Conservation (phyloP, 495 filamentous ascomycete species). For the Neurospora sp. region DNA sequence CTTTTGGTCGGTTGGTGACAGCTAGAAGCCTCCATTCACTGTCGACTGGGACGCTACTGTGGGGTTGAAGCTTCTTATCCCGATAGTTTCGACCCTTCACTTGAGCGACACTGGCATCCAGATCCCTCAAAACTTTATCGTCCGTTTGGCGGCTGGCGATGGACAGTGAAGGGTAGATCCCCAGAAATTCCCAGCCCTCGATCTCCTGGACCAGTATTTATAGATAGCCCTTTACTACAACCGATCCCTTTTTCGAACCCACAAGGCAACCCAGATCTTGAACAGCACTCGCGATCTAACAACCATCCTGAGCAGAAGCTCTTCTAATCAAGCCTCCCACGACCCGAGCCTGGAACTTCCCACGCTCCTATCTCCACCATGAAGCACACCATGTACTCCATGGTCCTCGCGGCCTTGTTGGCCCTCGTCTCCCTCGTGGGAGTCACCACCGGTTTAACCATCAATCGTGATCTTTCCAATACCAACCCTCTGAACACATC, state of each 20-base stretch:
- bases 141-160: background rate
- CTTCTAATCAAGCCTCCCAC: too few species aligned
- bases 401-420: background rate
- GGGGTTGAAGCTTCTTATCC: background rate
- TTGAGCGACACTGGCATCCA: background rate
- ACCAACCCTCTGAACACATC: too few species aligned
- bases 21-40: background rate
- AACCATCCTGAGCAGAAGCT: too few species aligned
- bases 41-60: fast-evolving
- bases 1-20: background rate
- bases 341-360: background rate
- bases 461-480: too few species aligned
- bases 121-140: background rate
- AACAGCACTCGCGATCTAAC: too few species aligned
- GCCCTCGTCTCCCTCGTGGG: background rate
- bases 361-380: background rate
- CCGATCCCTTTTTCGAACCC: background rate
- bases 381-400: background rate
- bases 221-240: background rate
- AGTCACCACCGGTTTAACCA: fast-evolving
- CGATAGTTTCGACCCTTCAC: background rate
- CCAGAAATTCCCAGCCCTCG: background rate
- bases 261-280: background rate
- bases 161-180: background rate
- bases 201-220: background rate